phyloP scores from a whole-genome alignment of 176 grass and related monocot genomes.

The Secale cereale region DNA sequence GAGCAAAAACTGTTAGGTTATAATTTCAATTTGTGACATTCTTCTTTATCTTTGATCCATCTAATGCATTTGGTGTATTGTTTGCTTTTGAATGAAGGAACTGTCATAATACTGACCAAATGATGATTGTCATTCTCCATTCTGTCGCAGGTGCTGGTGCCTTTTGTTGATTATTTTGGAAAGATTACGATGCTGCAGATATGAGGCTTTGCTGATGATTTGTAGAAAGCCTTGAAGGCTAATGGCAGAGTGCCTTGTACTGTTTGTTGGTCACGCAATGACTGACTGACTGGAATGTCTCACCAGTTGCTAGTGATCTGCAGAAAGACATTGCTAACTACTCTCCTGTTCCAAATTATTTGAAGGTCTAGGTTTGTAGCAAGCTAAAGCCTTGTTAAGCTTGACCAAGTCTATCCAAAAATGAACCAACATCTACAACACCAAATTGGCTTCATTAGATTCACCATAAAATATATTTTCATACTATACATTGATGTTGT shows the following conservation, averaged over 20 bases:
- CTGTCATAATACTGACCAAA: not conserved
- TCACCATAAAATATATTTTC: not conserved
- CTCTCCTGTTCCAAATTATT: not conserved
- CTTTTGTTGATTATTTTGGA: not conserved
- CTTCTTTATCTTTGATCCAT: not conserved
- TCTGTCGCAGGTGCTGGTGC: not conserved
- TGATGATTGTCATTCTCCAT: not conserved
- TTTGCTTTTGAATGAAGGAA: slow-evolving; percentile 10
- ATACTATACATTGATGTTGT: not conserved
- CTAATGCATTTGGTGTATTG: not conserved
- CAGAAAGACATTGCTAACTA: not conserved
- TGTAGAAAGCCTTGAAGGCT: not conserved
- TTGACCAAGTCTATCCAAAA: not conserved
- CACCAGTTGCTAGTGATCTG: not conserved
- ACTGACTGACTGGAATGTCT: not conserved
- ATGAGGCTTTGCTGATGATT: not conserved
- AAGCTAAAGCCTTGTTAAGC: not conserved
- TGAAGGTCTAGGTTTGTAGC: not conserved
- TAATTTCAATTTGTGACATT: not conserved
- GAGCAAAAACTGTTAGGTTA: not conserved
- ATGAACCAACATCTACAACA: not conserved
- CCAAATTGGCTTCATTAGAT: not conserved
- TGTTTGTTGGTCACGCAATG: not conserved
- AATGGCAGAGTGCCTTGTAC: not conserved
- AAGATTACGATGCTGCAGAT: not conserved